Percentiles rank a stretch among this genome's conserved stretches.
Conservation (phyloP, 2,329 filamentous ascomycete genomes). For the Aspergillus sp. region DNA sequence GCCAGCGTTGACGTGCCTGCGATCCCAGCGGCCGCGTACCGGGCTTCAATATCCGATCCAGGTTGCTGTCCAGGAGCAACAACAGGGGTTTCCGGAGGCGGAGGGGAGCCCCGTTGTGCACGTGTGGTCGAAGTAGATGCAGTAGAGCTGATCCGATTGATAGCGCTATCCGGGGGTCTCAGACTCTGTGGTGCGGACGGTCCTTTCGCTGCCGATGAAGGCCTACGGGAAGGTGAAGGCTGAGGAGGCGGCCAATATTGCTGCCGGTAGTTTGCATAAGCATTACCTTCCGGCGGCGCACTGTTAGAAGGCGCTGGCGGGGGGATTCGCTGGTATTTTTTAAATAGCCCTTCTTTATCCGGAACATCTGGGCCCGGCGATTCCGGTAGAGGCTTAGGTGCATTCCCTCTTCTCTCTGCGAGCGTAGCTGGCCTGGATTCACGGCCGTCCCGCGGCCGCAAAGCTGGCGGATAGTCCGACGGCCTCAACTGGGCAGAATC, state of each 20-base stretch:
- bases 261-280: slow-evolving; percentile 49
- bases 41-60: slow-evolving; percentile 76
- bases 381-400: slow-evolving; percentile 71
- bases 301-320: slow-evolving; percentile 23
- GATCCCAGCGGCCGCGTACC: slow-evolving; percentile 85
- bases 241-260: slow-evolving; percentile 55
- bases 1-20: slow-evolving; percentile 76
- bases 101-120: slow-evolving; percentile 84
- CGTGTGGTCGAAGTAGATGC: slow-evolving; percentile 89
- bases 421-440: slow-evolving; percentile 53
- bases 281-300: slow-evolving; percentile 21
- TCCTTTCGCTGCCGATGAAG: slow-evolving; percentile 16
- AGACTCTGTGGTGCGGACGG: slow-evolving; percentile 27
- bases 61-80: slow-evolving; percentile 62
- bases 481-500: slow-evolving; percentile 14
- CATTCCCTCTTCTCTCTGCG: slow-evolving; percentile 69
- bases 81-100: slow-evolving; percentile 86
- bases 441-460: slow-evolving; percentile 40
- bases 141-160: slow-evolving; percentile 64
- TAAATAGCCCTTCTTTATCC: slow-evolving; percentile 73
- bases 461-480: slow-evolving; percentile 31
- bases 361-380: slow-evolving; percentile 68
- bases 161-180: slow-evolving; percentile 45
- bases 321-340: slow-evolving; percentile 41
- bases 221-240: slow-evolving; percentile 14